Evolutionary conservation across 2,329 filamentous ascomycete species (phyloP), one percentile per base, ranked within the genome.

Genomic region (Clonostachys solani): DNA sequence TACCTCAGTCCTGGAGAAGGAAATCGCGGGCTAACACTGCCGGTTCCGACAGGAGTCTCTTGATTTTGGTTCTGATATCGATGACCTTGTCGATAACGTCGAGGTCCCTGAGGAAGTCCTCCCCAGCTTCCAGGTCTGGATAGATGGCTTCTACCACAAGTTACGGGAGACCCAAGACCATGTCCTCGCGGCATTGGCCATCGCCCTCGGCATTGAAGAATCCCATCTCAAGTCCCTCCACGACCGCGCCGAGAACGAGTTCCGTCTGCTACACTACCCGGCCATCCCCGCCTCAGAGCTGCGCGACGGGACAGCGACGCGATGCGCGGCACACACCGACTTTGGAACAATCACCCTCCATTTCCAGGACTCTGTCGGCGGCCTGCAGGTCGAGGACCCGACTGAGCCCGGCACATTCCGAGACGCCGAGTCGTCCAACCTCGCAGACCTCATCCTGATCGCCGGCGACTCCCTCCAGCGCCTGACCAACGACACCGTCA

Each of bases 381-480:
- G 61, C 0, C 54, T 64, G 0, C 54, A 64, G 42, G 50, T 64
- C 0, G 58, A 63, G 6, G 60, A 63, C 33, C 61, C 59, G 13
- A 50, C 46, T 2, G 45, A 56, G 3, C 48, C 50, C 2, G 60
- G 60, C 2, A 54, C 48, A 3, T 63, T 59, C 46, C 46, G 49
- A n/a, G 50, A 54, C 12, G 52, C 63, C 2, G 54, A 55, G 16
- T 56, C 57, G 0, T 44, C 47, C 3, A 59, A 59, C 0, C 53
- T 49, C 0, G 53, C 52, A 0, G 57, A 63, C 19, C 60, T 73
- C 7, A 59, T 70, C 33, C 56, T 73, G 43, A 71, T 70, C 51
- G 63, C 68, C 12, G 60, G 65, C 6, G 68, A 73, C 44, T 68
- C 59, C 0, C 49, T 73, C 3, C 60, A 72, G 53, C 60, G 68